A percentile compares a stretch with the other conserved stretches of the same genome.
phyloP scores from a whole-genome alignment of 805 yeast genomes.

The Kregervanrija fluxuum region DNA sequence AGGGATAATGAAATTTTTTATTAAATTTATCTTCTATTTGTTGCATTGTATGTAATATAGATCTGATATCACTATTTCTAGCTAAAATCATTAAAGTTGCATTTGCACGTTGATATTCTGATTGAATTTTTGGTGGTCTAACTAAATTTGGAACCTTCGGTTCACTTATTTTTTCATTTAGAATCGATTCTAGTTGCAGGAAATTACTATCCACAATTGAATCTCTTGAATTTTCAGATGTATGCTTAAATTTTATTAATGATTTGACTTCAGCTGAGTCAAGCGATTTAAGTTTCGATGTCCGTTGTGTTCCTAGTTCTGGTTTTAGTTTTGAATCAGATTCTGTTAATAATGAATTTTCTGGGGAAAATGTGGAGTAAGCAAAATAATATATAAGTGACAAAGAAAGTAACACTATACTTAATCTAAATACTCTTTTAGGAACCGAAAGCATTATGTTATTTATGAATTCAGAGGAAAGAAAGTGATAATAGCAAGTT shows the following conservation, averaged over 20 bases:
- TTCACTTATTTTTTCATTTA: constrained; percentile 34
- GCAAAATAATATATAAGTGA: no score
- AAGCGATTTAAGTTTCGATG: no score
- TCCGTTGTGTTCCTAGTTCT: no score
- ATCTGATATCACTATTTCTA: constrained; percentile 53
- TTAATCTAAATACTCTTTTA: no score
- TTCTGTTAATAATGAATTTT: no score
- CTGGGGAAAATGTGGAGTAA: no score
- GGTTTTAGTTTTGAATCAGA: no score
- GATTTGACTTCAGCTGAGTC: no score
- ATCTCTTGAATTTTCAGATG: constrained; percentile 12
- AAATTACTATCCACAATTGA: constrained; percentile 33
- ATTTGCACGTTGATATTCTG: constrained; percentile 41
- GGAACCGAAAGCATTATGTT: no score
- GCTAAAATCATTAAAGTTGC: constrained; percentile 73
- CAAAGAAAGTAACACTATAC: no score
- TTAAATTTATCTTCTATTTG: constrained; percentile 64
- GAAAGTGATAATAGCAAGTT: no score
- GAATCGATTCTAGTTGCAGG: constrained; percentile 29
- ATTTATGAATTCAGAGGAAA: no score
- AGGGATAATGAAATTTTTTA: constrained; percentile 66
- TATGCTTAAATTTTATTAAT: constrained; percentile 2
- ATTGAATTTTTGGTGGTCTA: constrained; percentile 20
- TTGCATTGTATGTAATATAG: constrained; percentile 44
- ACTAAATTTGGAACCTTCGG: constrained; percentile 38